Base-by-base conservation (phyloP, 148 eudicot genomes). In the Selenicereus undatus region DNA sequence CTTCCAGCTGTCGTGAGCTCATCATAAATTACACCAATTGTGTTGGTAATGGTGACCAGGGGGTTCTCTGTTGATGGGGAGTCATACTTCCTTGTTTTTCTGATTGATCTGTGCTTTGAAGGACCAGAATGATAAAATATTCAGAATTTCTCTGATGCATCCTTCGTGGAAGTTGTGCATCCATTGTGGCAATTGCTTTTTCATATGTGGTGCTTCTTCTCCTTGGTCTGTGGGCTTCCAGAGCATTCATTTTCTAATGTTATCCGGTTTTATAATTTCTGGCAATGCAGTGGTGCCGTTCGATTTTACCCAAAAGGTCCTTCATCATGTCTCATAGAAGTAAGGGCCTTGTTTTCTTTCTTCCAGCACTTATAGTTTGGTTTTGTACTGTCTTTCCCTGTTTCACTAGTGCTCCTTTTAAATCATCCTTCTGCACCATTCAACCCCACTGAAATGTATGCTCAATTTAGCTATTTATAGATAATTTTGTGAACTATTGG, bases 241-340 rank as follows among this genome's bases (percentile, higher is more conserved):
- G 35, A 12, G 42, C 54, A 48, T 16, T 30, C 18, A 8, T 72
- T 16, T 32, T 76, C 21, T 35, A n/a, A 36, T 36, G 35, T 17
- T 24, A 35, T 76, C 64, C 56, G 60, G 73, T 78, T 74, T 8
- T 12, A 74, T 27, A 14, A 48, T 48, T 48, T 48, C 52, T 48
- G 52, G 52, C 13, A 45, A 8, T 48, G 52, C 52, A 48, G 52
- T 48, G 99, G 99, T 81, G 94, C 94, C 81, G 97, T 93, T 82
- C 93, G 99, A 51, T 96, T 96, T 88, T 96, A 85, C 80, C 98
- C 99, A 9, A 96, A 88, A 88, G 97, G 99, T 66, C 89, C 92
- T 75, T 89, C 92, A 52, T 88, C 98, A 62, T 96, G 99, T 78
- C 75, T 85, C 22, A 85, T 96, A 76, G 98, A 96, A 86, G 99